A percentile compares a stretch with the other conserved stretches of the same genome.
Evolutionary conservation across 176 grass and related monocot genomes (phyloP).

Genomic region (Oryza rufipogon): DNA sequence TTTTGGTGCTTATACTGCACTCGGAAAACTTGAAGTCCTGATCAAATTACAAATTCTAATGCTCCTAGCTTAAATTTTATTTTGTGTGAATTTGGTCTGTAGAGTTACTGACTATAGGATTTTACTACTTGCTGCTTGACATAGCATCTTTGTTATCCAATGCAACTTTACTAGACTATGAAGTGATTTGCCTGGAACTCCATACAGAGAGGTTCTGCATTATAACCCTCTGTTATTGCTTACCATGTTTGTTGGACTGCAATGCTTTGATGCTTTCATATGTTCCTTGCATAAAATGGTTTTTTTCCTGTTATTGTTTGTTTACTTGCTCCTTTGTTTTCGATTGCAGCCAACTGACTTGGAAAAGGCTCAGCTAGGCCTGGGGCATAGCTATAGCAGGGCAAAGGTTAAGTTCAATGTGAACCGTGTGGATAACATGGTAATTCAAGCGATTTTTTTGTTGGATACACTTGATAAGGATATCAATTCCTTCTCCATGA

Average conservation of each 20-base stretch:
- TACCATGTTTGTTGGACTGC: neutral
- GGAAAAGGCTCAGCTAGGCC: constrained; percentile 66
- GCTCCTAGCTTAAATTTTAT: neutral
- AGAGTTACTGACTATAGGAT: neutral
- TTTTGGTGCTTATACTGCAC: neutral
- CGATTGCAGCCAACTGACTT: constrained; percentile 58
- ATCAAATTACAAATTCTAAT: neutral
- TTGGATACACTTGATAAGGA: constrained; percentile 87
- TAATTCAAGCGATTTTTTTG: constrained; percentile 85
- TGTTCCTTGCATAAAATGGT: neutral
- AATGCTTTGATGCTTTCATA: neutral
- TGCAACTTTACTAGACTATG: neutral
- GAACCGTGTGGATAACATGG: constrained; percentile 92
- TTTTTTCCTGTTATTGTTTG: constrained; percentile 2
- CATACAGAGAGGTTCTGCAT: neutral
- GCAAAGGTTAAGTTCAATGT: constrained; percentile 96
- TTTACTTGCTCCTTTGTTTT: constrained; percentile 1
- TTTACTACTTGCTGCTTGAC: neutral
- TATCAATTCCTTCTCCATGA: constrained; percentile 86
- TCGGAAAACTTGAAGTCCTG: neutral
- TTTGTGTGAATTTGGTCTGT: neutral
- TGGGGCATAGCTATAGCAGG: constrained; percentile 84
- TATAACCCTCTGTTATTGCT: neutral
- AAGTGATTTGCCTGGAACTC: neutral
- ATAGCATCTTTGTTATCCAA: neutral